A percentile compares a stretch with the other conserved stretches of the same genome.
Evolutionary conservation across 306 rosid genomes (phyloP).

Genomic region (Corylus heterophylla): DNA sequence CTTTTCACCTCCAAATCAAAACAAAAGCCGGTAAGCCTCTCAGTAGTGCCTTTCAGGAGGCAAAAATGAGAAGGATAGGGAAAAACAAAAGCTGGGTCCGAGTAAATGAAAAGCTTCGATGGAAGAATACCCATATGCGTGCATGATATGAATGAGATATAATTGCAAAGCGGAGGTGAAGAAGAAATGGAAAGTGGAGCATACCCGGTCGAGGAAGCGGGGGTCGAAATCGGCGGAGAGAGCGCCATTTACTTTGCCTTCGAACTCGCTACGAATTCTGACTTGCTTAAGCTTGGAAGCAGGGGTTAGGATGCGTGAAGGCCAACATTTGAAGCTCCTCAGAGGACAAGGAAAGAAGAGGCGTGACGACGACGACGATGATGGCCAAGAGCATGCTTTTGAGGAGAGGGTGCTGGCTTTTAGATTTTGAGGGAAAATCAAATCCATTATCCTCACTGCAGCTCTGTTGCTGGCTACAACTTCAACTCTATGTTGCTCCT

Average conservation of each 20-base stretch:
- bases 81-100: not conserved
- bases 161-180: not conserved
- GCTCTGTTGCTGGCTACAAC: not conserved
- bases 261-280: slow-evolving; percentile 69
- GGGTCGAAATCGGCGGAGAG: slow-evolving; percentile 70
- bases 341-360: slow-evolving; percentile 29
- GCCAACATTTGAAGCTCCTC: slow-evolving; percentile 20
- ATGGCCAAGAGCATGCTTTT: slow-evolving; percentile 10
- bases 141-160: not conserved
- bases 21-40: not conserved
- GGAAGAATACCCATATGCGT: not conserved
- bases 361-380: slow-evolving; percentile 8
- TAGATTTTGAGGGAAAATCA: slow-evolving; percentile 24
- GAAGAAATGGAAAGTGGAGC: not conserved
- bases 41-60: not conserved
- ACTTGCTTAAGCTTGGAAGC: slow-evolving; percentile 37
- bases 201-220: slow-evolving; percentile 80
- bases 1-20: not conserved
- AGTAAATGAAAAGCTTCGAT: not conserved
- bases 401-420: slow-evolving; percentile 33
- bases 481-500: not conserved
- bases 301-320: slow-evolving; percentile 22
- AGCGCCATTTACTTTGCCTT: slow-evolving; percentile 67
- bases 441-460: slow-evolving; percentile 40
- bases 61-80: not conserved